Evolutionary conservation across 2,329 filamentous ascomycete genomes (phyloP).

Genomic region (Beauveria pseudobassiana): DNA sequence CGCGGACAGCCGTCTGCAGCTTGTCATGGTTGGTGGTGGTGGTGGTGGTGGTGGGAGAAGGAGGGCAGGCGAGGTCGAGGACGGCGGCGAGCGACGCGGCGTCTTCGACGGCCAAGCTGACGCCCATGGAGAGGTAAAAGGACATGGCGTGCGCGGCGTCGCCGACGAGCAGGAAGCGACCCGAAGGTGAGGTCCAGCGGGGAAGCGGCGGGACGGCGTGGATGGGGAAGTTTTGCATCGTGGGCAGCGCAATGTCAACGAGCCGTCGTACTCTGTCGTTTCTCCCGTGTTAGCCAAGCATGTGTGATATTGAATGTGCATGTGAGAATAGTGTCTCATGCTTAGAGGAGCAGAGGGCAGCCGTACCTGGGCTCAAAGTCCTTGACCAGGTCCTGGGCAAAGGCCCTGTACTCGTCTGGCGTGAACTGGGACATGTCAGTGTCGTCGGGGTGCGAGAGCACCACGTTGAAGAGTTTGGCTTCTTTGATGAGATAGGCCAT

Average conservation of each 20-base stretch:
- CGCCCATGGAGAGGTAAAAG: conserved; percentile 17
- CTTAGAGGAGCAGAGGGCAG: too few species aligned
- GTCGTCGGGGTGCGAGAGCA: conserved; percentile 32
- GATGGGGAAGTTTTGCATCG: conserved; percentile 15
- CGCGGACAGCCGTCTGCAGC: conserved; percentile 4
- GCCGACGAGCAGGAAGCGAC: conserved; percentile 14
- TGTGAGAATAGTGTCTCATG: too few species aligned
- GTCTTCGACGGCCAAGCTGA: conserved; percentile 16
- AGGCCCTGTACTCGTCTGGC: conserved; percentile 4
- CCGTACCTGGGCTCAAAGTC: conserved; percentile 2
- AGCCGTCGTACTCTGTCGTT: conserved; percentile 11
- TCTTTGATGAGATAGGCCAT: conserved; percentile 36
- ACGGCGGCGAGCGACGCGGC: conserved; percentile 13
- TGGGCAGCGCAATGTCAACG: conserved; percentile 7
- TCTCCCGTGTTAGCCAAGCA: too few species aligned
- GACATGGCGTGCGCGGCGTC: conserved; percentile 17
- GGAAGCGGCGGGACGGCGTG: conserved; percentile 13
- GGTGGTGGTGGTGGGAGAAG: not conserved
- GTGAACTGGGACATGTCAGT: conserved; percentile 13
- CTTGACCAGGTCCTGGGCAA: conserved; percentile 7
- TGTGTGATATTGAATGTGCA: too few species aligned
- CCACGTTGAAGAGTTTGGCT: conserved; percentile 35
- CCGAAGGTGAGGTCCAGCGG: conserved; percentile 12
- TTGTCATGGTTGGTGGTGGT: not conserved
- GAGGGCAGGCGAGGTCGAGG: conserved; percentile 11